Base-by-base conservation (phyloP, 106 monocot genomes). In the Hemerocallis citrina region DNA sequence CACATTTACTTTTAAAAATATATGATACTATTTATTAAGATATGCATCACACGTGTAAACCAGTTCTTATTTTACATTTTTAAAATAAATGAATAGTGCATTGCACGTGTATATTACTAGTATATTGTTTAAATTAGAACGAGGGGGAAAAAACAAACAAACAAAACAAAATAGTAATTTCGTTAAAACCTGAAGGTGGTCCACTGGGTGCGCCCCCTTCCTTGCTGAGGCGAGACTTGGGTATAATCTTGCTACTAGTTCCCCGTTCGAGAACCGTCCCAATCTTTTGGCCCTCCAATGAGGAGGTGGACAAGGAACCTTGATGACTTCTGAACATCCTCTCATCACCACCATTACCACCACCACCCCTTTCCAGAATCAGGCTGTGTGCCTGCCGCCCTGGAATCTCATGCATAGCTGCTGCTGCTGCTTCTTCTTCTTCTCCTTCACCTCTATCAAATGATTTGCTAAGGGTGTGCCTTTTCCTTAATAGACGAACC, bases 181-280 rank as follows among this genome's bases (percentile, higher is more conserved):
- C n/a, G n/a, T n/a, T n/a, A n/a, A n/a, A n/a, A n/a, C n/a, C n/a
- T n/a, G n/a, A n/a, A n/a, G n/a, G n/a, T n/a, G n/a, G 28, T 30
- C 20, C 37, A 23, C 39, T 42, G 34, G 17, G 36, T 43, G 34
- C 55, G 55, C 27, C 15, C 8, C 61, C 61, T 4, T 71, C 71
- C 62, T 32, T 73, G 57, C 66, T 39, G 12, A 79, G 64, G 32
- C 62, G 46, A 24, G 78, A 82, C 56, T 23, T 59, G 43, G 54
- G 72, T n/a, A n/a, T n/a, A 9, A 16, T 55, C 29, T 35, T 46
- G 17, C 36, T 61, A 0, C 16, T 3, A 0, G 47, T 23, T n/a
- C n/a, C 30, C 30, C 69, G 63, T 24, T 73, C 73, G 13, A 82
- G 68, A 34, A 50, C 64, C 14, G 24, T 73, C 2, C 81, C 81